These are phyloP conservation scores for Erysimum cheiranthoides DNA, from an alignment of 345 rosid species.

Conservation along the genomic window DNA sequence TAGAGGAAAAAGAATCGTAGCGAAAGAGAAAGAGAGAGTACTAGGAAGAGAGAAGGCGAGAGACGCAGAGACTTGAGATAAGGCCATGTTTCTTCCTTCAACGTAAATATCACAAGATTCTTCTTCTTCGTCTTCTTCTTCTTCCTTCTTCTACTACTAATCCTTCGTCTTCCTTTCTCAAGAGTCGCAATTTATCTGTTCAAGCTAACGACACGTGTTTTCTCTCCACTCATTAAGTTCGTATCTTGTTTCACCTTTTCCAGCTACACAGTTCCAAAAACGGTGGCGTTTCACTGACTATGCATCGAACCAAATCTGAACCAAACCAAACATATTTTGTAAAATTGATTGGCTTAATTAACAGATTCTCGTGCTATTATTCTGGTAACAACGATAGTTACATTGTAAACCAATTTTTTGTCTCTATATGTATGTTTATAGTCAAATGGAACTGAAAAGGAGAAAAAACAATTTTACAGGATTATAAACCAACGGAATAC, in stretches of 20 bases:
- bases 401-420: neutral
- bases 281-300: constrained; percentile 1
- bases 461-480: too few relatives aligned
- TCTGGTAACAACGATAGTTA: neutral
- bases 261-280: neutral
- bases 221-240: constrained; percentile 35
- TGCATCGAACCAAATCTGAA: neutral
- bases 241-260: constrained; percentile 22
- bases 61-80: constrained; percentile 65
- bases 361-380: neutral
- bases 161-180: constrained; percentile 30
- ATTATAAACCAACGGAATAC: too few relatives aligned
- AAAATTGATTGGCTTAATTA: neutral
- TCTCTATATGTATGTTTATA: too few relatives aligned
- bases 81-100: constrained; percentile 52
- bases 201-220: constrained; percentile 43
- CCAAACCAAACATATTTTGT: neutral
- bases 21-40: constrained; percentile 35
- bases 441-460: too few relatives aligned
- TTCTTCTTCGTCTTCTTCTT: constrained; percentile 25
- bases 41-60: constrained; percentile 58
- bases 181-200: constrained; percentile 37
- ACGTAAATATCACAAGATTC: neutral
- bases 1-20: neutral
- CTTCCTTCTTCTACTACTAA: neutral